phyloP scores from a whole-genome alignment of 2,329 filamentous ascomycete species.

The Diaporthe vaccinii region DNA sequence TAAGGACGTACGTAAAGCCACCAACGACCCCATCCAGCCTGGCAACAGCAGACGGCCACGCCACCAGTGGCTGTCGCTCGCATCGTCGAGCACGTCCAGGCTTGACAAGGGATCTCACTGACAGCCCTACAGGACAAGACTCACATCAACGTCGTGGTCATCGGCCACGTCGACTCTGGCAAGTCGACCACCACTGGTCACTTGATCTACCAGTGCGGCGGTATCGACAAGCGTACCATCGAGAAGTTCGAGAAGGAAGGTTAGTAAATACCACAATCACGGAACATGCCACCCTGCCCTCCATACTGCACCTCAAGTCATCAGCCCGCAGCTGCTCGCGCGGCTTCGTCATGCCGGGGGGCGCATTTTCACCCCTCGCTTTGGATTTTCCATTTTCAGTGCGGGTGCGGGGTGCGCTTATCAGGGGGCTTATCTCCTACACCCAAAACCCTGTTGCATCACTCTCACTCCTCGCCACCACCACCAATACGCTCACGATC shows the following conservation, averaged over 20 bases:
- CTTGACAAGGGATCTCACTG: conserved; percentile 38
- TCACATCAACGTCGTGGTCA: conserved; percentile 81
- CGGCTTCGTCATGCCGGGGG: conserved; percentile 9
- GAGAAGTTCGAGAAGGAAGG: conserved; percentile 99
- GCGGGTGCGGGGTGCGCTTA: conserved; percentile 40
- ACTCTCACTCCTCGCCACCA: background rate
- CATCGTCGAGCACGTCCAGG: background rate
- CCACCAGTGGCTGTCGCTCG: conserved; percentile 1
- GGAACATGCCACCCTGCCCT: background rate
- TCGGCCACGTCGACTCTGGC: conserved; percentile 96
- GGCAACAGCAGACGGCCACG: conserved; percentile 10
- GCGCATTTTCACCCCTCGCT: conserved; percentile 35
- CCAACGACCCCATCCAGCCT: background rate
- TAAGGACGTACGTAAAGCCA: conserved; percentile 31
- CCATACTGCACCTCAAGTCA: background rate
- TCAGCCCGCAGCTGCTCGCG: conserved; percentile 41
- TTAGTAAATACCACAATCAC: conserved; percentile 60
- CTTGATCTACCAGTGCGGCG: conserved; percentile 99
- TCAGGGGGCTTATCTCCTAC: conserved; percentile 33
- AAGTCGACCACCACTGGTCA: conserved; percentile 96
- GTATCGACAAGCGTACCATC: conserved; percentile 99
- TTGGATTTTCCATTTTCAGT: conserved; percentile 40
- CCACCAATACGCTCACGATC: background rate
- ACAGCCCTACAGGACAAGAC: conserved; percentile 87
- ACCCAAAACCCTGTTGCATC: conserved; percentile 19